Evolutionary conservation across 495 filamentous ascomycete genomes (phyloP), one percentile per base, ranked within the genome.

Genomic region (Friedmanniomyces simplex): DNA sequence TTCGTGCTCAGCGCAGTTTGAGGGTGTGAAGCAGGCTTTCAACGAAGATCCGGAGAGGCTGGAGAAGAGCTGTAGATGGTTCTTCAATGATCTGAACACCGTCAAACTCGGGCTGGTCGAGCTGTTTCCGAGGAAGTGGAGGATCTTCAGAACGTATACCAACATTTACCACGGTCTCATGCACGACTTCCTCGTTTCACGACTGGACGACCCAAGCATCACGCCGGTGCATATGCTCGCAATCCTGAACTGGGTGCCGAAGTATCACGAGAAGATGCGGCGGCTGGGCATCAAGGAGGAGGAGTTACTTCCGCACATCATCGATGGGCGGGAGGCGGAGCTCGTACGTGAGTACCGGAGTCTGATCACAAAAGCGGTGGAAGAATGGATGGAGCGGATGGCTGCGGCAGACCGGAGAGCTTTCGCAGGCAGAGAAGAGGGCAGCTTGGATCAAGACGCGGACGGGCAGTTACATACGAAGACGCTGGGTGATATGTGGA

Each of bases 361-460:
- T 66, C 81, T 96, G 61, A 99, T 99, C 68, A 89, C 95, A 73
- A 87, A 86, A 59, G 89, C 86, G 52, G 86, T 99, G 49, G 90
- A 96, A 65, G 85, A 97, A 75, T 99, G 93, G 93, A 96, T 96
- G 79, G 86, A 91, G 55, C 82, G 87, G 50, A 95, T 99, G 58
- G 86, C 85, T 60, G 77, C 76, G 6, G 80, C 86, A 8, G 94
- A 97, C 68, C 81, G 75, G 63, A 84, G 81, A 59, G 84, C 86
- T 52, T 91, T 99, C 69, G 75, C 82, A 47, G 81, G 87, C 30
- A 80, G 91, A 25, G 83, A 79, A 53, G 80, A 86, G 25, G 84
- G 88, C 56, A 84, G 88, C 59, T 76, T 96, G 51, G 89, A 95
- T 65, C 85, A 81, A 55, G 88, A 94, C 68, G 82, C 88, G 58